Conservation (phyloP, 2,329 filamentous ascomycete species). For the Penicillium fuscoglaucum region DNA sequence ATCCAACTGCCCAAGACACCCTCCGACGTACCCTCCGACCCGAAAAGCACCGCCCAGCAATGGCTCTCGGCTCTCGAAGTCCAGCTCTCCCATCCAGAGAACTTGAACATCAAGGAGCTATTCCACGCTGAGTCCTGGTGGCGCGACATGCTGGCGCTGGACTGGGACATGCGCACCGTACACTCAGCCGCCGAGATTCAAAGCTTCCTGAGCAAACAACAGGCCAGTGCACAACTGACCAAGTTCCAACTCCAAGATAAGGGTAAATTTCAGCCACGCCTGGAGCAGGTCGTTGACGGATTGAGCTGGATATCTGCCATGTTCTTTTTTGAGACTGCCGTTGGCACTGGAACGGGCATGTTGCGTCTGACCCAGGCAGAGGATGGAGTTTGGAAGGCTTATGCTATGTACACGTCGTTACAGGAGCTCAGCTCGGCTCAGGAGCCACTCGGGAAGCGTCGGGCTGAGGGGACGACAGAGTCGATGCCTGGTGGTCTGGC, state of each 20-base stretch:
- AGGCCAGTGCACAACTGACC: constrained; percentile 30
- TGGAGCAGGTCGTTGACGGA: constrained; percentile 31
- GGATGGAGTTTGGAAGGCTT: constrained; percentile 39
- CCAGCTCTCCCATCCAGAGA: constrained; percentile 22
- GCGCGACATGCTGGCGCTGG: constrained; percentile 43
- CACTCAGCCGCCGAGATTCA: constrained; percentile 34
- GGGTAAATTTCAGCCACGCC: constrained; percentile 34
- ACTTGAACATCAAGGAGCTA: constrained; percentile 23
- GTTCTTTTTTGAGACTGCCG: constrained; percentile 42
- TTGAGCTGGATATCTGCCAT: constrained; percentile 41
- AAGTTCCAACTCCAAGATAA: constrained; percentile 35
- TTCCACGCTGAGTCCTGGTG: constrained; percentile 45
- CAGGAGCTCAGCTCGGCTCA: constrained; percentile 39
- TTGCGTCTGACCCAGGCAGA: constrained; percentile 36
- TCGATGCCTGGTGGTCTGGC: constrained; percentile 35
- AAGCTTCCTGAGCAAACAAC: constrained; percentile 31
- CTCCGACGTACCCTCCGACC: constrained; percentile 18
- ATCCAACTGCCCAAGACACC: constrained; percentile 34
- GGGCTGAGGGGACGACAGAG: constrained; percentile 38
- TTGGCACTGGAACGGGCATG: constrained; percentile 40
- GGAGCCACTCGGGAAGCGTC: constrained; percentile 35
- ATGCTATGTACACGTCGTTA: constrained; percentile 41
- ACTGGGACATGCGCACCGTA: constrained; percentile 43
- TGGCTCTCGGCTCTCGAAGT: constrained; percentile 34
- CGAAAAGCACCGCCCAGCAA: constrained; percentile 32